Evolutionary conservation across 129 eudicot species (phyloP).

Genomic region (Flaveria robusta): DNA sequence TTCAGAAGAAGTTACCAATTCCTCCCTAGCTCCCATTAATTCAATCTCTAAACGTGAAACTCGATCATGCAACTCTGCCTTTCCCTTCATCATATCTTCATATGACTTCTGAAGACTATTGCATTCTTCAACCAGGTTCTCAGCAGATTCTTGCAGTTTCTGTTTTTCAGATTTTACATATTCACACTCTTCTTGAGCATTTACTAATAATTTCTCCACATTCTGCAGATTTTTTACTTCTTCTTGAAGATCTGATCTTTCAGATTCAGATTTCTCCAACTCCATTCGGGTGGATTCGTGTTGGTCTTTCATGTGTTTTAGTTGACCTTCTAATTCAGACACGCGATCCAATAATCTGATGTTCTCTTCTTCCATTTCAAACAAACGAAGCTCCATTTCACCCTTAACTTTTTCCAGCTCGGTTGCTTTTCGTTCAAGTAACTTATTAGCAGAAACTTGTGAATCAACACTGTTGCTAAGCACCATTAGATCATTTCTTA

Average conservation of each 20-base stretch:
- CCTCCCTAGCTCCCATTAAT: slow-evolving; percentile 41
- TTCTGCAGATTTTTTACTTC: slow-evolving; percentile 48
- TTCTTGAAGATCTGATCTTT: slow-evolving; percentile 45
- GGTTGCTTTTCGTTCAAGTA: slow-evolving; percentile 45
- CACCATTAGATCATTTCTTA: slow-evolving; percentile 48
- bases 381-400: slow-evolving; percentile 46
- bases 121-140: slow-evolving; percentile 45
- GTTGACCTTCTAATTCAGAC: slow-evolving; percentile 49
- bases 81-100: slow-evolving; percentile 49
- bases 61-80: slow-evolving; percentile 40
- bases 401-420: slow-evolving; percentile 51
- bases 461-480: slow-evolving; percentile 57
- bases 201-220: slow-evolving; percentile 31
- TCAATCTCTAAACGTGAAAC: slow-evolving; percentile 46
- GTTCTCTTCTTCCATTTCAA: slow-evolving; percentile 58
- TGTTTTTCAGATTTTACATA: slow-evolving; percentile 45
- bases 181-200: slow-evolving; percentile 55
- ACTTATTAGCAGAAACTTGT: slow-evolving; percentile 58
- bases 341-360: slow-evolving; percentile 36
- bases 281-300: slow-evolving; percentile 36
- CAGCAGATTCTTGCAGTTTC: slow-evolving; percentile 53
- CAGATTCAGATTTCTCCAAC: slow-evolving; percentile 41
- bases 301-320: slow-evolving; percentile 36
- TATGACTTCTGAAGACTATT: slow-evolving; percentile 48
- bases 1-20: slow-evolving; percentile 41